Base-by-base conservation (phyloP, 1,139 yeast species). In the Lodderomyces pseudojiufengensis region DNA sequence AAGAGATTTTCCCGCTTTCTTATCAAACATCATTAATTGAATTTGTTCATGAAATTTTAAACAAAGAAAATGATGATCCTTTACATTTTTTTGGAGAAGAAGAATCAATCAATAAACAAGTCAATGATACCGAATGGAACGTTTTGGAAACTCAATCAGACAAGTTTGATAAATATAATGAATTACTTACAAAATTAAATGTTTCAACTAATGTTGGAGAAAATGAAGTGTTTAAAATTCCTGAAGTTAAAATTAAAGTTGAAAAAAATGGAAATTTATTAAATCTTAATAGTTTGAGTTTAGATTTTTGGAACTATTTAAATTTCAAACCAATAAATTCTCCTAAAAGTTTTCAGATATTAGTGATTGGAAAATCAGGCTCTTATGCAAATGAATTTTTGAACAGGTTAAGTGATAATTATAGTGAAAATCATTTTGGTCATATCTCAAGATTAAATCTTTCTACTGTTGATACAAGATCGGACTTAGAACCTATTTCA, bases 291-390 rank as follows among this genome's bases (percentile, higher is more conserved):
- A 54, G 59, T 4, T 43, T 60, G 3, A 67, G 69, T 4, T 45
- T 76, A 5, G 55, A 63, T 12, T 70, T 75, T 42, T 80, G 86
- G 86, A 72, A 69, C 36, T 57, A 70, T 41, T 54, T 83, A 45
- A 73, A 75, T 40, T 67, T 82, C 35, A 66, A 71, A 36, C 86
- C 90, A 0, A 49, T 72, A 6, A 70, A 70, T 0, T 56, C 58
- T 3, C 31, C 37, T 5, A 80, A 81, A 43, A 63, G 73, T 44
- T 74, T 80, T 41, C 76, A 73, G 39, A 57, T 78, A 4, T 45
- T 82, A n/a, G 49, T 80, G 42, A 50, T 82, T 4, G 52, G 67
- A 4, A 72, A 67, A 43, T 33, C 39, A 11, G 26, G 29, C 10
- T 51, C 50, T 18, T 50, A 58, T 29, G 47, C 47, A 9, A 54